A percentile compares a stretch with the other conserved stretches of the same genome.
phyloP scores from a whole-genome alignment of 73 alveolate species.

The Strombidium stylifer region DNA sequence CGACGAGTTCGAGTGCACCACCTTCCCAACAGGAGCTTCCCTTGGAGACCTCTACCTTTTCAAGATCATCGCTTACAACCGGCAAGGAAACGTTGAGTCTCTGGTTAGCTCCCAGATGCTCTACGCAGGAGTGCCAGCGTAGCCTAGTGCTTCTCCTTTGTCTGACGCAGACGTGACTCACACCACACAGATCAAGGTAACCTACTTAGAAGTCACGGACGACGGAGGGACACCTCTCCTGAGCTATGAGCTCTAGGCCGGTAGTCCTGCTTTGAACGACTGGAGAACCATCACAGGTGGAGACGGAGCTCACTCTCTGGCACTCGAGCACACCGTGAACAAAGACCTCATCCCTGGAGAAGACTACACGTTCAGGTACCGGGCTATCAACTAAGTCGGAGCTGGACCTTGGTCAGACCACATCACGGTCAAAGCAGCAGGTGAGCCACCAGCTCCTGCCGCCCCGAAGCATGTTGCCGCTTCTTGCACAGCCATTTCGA shows the following conservation, averaged over 20 bases:
- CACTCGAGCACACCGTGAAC: conserved; percentile 23
- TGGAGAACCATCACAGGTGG: conserved; percentile 14
- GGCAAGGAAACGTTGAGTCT: conserved; percentile 20
- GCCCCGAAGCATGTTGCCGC: conserved; percentile 32
- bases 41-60: conserved; percentile 48
- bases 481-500: conserved; percentile 18
- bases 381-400: conserved; percentile 61
- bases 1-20: conserved; percentile 32
- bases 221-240: conserved; percentile 42
- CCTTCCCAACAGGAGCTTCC: conserved; percentile 44
- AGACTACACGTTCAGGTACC: conserved; percentile 53
- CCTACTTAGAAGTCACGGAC: conserved; percentile 13
- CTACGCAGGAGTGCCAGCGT: conserved; percentile 48
- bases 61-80: conserved; percentile 32
- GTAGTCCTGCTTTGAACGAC: conserved; percentile 16
- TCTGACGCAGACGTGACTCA: conserved; percentile 41
- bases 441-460: conserved; percentile 59
- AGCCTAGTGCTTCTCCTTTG: conserved; percentile 42
- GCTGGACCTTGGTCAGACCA: conserved; percentile 46
- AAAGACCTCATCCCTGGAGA: conserved; percentile 21
- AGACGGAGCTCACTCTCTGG: conserved; percentile 32
- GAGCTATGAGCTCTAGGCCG: conserved; percentile 46
- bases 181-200: conserved; percentile 35
- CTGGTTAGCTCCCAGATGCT: conserved; percentile 28
- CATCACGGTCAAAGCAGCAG: conserved; percentile 42